Percentiles rank a stretch among this genome's conserved stretches.
phyloP scores from a whole-genome alignment of 805 yeast genomes.

The Phaffomyces antillensis region DNA sequence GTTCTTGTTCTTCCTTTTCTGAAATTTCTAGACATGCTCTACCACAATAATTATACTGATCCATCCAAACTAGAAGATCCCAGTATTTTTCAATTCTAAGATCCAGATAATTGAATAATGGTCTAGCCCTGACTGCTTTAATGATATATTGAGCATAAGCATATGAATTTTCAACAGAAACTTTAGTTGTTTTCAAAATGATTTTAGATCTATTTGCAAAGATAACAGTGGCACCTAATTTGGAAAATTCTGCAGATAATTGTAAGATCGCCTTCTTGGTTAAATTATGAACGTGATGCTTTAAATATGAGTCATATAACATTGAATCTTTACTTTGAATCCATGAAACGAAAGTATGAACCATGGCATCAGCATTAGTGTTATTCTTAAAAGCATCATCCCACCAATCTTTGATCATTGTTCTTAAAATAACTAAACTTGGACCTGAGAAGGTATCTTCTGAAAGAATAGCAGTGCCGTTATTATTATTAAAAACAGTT shows the following conservation, averaged over 20 bases:
- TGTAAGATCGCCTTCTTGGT: conserved; percentile 79
- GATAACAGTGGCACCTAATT: conserved; percentile 72
- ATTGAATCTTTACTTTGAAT: conserved; percentile 67
- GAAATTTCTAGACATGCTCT: conserved; percentile 35
- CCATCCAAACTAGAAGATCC: conserved; percentile 96
- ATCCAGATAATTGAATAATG: conserved; percentile 78
- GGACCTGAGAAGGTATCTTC: conserved; percentile 78
- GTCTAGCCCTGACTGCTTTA: conserved; percentile 70
- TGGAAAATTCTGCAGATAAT: conserved; percentile 67
- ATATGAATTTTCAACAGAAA: conserved; percentile 77
- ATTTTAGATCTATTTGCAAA: conserved; percentile 76
- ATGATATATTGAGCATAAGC: conserved; percentile 84
- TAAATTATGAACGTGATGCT: conserved; percentile 81
- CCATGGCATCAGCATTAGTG: conserved; percentile 72
- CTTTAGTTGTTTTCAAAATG: conserved; percentile 65
- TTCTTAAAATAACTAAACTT: conserved; percentile 62
- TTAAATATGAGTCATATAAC: conserved; percentile 70
- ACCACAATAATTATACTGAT: conserved; percentile 82
- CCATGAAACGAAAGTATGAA: conserved; percentile 80
- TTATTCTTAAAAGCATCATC: conserved; percentile 70
- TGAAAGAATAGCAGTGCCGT: conserved; percentile 40
- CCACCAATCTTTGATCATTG: conserved; percentile 88
- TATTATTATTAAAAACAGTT: conserved; percentile 24
- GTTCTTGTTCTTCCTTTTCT: conserved; percentile 31
- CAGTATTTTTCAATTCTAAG: conserved; percentile 69